Percentiles rank a stretch among this genome's conserved stretches.
phyloP scores from a whole-genome alignment of 139 green algal species.

The Volvox africanus region DNA sequence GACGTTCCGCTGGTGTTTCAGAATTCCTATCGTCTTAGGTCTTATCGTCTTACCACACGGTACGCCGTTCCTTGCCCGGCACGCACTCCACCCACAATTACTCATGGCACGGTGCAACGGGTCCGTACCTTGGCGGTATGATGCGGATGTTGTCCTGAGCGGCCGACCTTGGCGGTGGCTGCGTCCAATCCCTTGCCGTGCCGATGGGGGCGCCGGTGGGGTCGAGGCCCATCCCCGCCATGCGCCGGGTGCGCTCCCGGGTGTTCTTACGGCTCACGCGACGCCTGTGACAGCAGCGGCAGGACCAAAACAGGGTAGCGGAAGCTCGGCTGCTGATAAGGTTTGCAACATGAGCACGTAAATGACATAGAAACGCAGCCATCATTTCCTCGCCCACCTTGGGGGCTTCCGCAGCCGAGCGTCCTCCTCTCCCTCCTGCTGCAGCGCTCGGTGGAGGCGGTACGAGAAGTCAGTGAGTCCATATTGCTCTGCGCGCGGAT shows the following conservation, averaged over 20 bases:
- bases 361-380: too few species aligned
- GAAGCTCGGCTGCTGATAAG: too few species aligned
- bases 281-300: conserved; percentile 43
- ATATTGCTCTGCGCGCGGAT: conserved; percentile 54
- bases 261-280: conserved; percentile 74
- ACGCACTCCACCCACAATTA: too few species aligned
- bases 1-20: too few species aligned
- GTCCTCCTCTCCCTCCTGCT: conserved; percentile 77
- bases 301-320: too few species aligned
- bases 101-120: background rate
- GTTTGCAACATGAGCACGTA: too few species aligned
- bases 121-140: background rate
- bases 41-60: too few species aligned
- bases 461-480: conserved; percentile 74
- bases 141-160: conserved; percentile 28
- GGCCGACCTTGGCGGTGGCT: conserved; percentile 12
- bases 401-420: conserved; percentile 54
- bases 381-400: conserved; percentile 47
- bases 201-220: conserved; percentile 42
- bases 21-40: too few species aligned
- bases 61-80: too few species aligned
- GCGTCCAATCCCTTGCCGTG: conserved; percentile 31
- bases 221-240: conserved; percentile 77
- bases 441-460: conserved; percentile 71
- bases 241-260: conserved; percentile 72